Base-by-base conservation (phyloP, 768 basidiomycete genomes). In the Macrolepiota albuminosa region DNA sequence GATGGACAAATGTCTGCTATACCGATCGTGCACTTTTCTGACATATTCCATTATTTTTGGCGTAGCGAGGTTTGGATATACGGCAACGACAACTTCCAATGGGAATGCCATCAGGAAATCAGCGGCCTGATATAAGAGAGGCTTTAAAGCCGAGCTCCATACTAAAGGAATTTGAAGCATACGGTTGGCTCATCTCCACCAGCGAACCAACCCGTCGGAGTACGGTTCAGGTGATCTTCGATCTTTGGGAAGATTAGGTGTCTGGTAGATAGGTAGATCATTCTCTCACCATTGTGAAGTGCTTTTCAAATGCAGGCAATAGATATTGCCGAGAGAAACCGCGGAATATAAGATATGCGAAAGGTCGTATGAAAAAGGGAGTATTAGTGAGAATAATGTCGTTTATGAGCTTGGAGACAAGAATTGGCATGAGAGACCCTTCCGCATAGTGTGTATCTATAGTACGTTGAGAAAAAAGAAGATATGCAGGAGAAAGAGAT, bases 291-390 rank as follows among this genome's bases (percentile, higher is more conserved):
- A 75, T 63, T 31, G 57, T 58, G 13, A 70, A 54, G 51, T 72
- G 68, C 36, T 68, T 70, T 43, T 64, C 62, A 33, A 77, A 60
- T 40, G 72, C 70, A 9, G 69, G 68, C 10, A 66, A 60, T 1
- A 76, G 59, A 8, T 75, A 31, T 29, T 49, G 42, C 18, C 64
- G 64, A 39, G 63, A 64, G 14, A 78, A 56, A 45, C 65, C 62
- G 26, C 56, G 60, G 53, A 78, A 74, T 10, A 78, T 57, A 5
- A 61, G 29, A 13, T 59, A 68, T 42, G 75, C 62, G 36, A 78
- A 42, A n/a, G 75, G 73, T 18, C 76, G 71, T 51, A 81, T 61
- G 48, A 74, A 67, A 58, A 75, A 73, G 0, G 78, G 75, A 2
- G 73, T 63, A 21, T 70, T 66, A 18, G 63, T 45, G 7, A 75